Conservation (phyloP, 306 rosid species). For the Vachellia collinsii region DNA sequence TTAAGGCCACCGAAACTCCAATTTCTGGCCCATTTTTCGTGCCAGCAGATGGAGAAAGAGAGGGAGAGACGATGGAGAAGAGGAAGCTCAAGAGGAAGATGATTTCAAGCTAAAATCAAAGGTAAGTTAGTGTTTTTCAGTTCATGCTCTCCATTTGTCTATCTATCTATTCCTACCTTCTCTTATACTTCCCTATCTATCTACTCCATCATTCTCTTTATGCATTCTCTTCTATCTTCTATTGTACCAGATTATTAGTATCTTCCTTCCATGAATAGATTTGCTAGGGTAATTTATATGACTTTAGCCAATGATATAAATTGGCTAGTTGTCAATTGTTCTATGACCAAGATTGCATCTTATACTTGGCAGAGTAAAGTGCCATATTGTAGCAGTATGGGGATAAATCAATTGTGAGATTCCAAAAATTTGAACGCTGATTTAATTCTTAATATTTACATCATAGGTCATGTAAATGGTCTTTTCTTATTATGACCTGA, state of each 20-base stretch:
- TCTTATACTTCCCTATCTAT: too few relatives aligned
- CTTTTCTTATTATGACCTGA: too few relatives aligned
- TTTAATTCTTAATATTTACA: neutral
- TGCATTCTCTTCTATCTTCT: too few relatives aligned
- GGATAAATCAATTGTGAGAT: neutral
- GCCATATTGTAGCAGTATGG: neutral
- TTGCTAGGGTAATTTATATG: neutral
- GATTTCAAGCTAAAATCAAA: too few relatives aligned
- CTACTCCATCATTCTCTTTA: too few relatives aligned
- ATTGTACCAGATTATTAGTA: too few relatives aligned
- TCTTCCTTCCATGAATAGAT: neutral
- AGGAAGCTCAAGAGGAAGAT: too few relatives aligned
- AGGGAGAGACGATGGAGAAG: neutral
- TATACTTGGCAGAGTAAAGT: slow-evolving; percentile 8
- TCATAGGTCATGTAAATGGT: neutral
- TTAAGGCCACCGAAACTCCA: too few relatives aligned
- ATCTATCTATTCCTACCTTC: too few relatives aligned
- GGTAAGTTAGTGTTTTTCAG: neutral
- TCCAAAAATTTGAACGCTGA: neutral
- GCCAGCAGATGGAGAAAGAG: too few relatives aligned
- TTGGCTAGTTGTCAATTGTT: neutral
- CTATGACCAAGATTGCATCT: neutral
- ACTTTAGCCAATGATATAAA: neutral
- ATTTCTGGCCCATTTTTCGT: too few relatives aligned
- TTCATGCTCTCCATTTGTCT: too few relatives aligned